Percentiles rank a stretch among this genome's conserved stretches.
Conservation (phyloP, 2,329 filamentous ascomycete genomes). For the Paraphoma sp. region DNA sequence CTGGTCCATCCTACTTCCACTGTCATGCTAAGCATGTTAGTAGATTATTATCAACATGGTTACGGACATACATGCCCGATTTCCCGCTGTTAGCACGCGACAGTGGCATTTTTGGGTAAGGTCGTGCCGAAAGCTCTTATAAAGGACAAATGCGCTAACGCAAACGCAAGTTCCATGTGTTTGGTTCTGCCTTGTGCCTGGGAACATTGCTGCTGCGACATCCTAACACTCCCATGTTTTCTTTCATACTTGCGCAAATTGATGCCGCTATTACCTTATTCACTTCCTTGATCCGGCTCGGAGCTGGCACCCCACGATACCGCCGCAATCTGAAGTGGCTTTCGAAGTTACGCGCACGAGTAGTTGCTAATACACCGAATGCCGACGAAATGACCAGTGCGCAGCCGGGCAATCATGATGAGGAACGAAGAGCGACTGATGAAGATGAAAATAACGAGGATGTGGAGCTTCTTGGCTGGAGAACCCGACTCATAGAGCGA, state of each 20-base stretch:
- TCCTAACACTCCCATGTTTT: constrained; percentile 2
- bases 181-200: constrained; percentile 3
- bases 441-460: constrained; percentile 1
- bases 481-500: constrained; percentile 5
- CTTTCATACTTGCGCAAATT: constrained; percentile 3
- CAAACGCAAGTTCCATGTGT: constrained; percentile 4
- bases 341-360: constrained; percentile 1
- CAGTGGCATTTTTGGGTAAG: background rate
- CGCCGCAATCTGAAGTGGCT: constrained; percentile 6
- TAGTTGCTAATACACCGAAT: background rate
- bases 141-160: background rate
- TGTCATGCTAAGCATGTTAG: background rate
- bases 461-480: constrained; percentile 4
- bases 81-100: background rate
- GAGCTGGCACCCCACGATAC: constrained; percentile 3
- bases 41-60: background rate
- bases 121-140: background rate
- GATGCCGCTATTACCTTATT: constrained; percentile 4
- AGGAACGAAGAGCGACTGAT: background rate
- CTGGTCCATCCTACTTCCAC: background rate
- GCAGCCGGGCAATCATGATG: background rate
- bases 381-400: background rate
- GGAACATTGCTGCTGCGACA: constrained; percentile 4
- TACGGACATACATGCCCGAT: background rate
- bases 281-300: constrained; percentile 1